Base-by-base conservation (phyloP, 805 yeast species). In the Hanseniaspora nectarophila region DNA sequence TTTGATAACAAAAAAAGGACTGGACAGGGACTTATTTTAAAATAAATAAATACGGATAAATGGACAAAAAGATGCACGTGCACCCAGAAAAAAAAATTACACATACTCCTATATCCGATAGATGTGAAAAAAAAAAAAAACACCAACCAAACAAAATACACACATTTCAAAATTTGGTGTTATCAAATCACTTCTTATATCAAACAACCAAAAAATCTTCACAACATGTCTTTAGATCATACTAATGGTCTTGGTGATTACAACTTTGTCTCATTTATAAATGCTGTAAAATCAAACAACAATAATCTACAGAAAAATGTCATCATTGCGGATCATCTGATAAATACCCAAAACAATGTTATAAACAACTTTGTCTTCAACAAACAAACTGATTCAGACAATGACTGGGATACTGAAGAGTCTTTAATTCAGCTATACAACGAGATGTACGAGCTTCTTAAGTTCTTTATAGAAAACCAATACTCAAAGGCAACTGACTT, bases 371-470 rank as follows among this genome's bases (percentile, higher is more conserved):
- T 42, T 29, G 45, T 29, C 5, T 42, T 42, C 15, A 29, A 42
- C n/a, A 37, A 46, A 31, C 16, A 38, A 9, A 9, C n/a, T 28
- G 50, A 51, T 33, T 39, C 15, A 3, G 54, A 51, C 18, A 42
- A 51, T 24, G 39, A 28, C 13, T 51, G 54, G 54, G 54, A 51
- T 26, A 38, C 16, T 10, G 54, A 51, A 26, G 54, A 51, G 34
- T 16, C 29, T 33, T 33, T 32, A 4, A 51, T 51, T 7, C 45
- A 44, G 20, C 42, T 51, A 38, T 51, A 51, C 24, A 51, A 51
- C 33, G 49, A 45, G n/a, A 51, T 51, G 54, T 51, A 44, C 38
- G 50, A 44, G n/a, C 31, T 51, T 10, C 43, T 51, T 10, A 51
- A 51, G 33, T 28, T 34, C 6, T 51, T 51, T 33, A 24, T 51